Conservation (phyloP, 2,329 filamentous ascomycete genomes). For the Verticillium dahliae region DNA sequence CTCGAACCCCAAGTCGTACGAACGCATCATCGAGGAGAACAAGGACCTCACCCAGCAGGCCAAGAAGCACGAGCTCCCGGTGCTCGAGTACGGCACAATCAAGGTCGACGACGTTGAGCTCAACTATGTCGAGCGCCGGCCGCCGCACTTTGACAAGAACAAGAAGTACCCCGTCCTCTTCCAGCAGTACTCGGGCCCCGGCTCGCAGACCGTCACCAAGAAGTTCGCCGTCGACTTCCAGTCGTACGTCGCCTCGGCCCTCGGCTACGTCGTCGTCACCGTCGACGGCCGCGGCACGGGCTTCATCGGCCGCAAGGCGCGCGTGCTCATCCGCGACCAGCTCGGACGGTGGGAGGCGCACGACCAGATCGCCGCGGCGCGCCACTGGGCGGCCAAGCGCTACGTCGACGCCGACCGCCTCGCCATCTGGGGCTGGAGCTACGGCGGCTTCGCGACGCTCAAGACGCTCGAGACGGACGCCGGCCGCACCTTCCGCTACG, state of each 20-base stretch:
- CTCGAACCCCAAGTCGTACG: slow-evolving; percentile 56
- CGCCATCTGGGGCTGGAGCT: slow-evolving; percentile 98
- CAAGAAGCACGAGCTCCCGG: slow-evolving; percentile 72
- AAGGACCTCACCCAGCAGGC: slow-evolving; percentile 60
- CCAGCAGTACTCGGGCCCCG: slow-evolving; percentile 88
- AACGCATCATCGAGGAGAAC: slow-evolving; percentile 75
- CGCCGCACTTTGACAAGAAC: slow-evolving; percentile 76
- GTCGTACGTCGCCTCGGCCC: slow-evolving; percentile 72
- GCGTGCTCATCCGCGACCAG: slow-evolving; percentile 75
- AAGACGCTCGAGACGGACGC: slow-evolving; percentile 92
- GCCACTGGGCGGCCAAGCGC: slow-evolving; percentile 70
- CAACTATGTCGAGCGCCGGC: slow-evolving; percentile 75
- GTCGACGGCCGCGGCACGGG: slow-evolving; percentile 92
- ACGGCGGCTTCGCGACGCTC: slow-evolving; percentile 89
- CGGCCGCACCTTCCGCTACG: slow-evolving; percentile 86
- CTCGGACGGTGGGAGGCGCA: slow-evolving; percentile 78
- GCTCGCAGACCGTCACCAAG: slow-evolving; percentile 82
- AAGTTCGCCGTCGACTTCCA: slow-evolving; percentile 83
- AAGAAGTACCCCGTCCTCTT: slow-evolving; percentile 93
- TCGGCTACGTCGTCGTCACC: slow-evolving; percentile 92
- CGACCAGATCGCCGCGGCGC: slow-evolving; percentile 87
- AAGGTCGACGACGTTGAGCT: slow-evolving; percentile 72
- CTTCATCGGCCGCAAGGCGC: slow-evolving; percentile 76
- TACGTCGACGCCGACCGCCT: slow-evolving; percentile 81
- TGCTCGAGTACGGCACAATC: slow-evolving; percentile 75